Percentiles rank a stretch among this genome's conserved stretches.
These are phyloP conservation scores for Chaetomium fimeti DNA, from an alignment of 495 filamentous ascomycete species.

Conservation along the genomic window DNA sequence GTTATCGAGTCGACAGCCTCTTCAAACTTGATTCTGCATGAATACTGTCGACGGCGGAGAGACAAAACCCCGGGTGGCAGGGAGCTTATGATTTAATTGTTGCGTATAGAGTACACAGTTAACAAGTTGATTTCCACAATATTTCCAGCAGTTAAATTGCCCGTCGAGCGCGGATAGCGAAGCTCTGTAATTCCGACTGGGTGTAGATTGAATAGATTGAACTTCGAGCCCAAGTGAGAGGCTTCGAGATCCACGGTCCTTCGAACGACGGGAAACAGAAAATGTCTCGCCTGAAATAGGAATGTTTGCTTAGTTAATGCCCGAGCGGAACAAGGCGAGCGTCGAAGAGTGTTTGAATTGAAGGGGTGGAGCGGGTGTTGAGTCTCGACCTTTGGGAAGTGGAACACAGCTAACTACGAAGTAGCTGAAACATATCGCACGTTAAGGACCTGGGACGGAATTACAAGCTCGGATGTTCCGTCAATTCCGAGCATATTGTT, in stretches of 20 bases:
- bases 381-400: neutral
- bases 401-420: no score
- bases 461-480: neutral
- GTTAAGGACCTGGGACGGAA: neutral
- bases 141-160: neutral
- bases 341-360: neutral
- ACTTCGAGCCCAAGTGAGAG: neutral
- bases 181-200: neutral
- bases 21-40: neutral
- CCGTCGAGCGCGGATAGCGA: neutral
- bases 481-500: neutral
- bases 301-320: neutral
- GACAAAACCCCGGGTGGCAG: neutral
- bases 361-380: neutral
- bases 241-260: constrained; percentile 4
- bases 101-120: neutral
- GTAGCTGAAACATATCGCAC: neutral
- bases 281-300: constrained; percentile 20
- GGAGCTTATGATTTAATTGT: neutral
- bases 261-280: constrained; percentile 12
- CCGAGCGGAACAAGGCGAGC: neutral
- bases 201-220: neutral
- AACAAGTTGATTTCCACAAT: neutral
- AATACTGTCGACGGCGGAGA: neutral
- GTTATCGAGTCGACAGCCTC: neutral